These are phyloP conservation scores for Nyssa sinensis DNA, from an alignment of 148 eudicot species.

Conservation along the genomic window DNA sequence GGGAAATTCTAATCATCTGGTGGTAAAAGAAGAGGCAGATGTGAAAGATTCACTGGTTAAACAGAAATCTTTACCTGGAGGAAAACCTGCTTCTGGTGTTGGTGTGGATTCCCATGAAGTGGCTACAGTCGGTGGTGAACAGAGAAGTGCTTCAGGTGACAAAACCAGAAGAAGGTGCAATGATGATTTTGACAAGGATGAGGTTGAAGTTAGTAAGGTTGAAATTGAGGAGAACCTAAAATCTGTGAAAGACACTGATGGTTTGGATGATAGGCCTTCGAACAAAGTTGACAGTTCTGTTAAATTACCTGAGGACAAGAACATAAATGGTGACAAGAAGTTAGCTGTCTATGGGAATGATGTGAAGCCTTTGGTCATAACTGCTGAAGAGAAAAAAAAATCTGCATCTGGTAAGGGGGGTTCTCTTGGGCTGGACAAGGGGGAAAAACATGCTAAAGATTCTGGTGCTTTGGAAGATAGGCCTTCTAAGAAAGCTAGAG, in stretches of 20 bases:
- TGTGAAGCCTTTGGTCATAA: slow-evolving; percentile 6
- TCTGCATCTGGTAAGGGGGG: slow-evolving; percentile 12
- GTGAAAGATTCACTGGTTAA: slow-evolving; percentile 14
- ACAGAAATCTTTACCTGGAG: neutral
- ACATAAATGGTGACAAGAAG: neutral
- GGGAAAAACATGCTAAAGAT: slow-evolving; percentile 20
- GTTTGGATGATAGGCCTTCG: slow-evolving; percentile 24
- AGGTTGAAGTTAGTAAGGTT: slow-evolving; percentile 1
- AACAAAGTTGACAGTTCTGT: slow-evolving; percentile 33
- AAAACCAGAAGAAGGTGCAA: slow-evolving; percentile 2
- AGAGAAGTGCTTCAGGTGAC: slow-evolving; percentile 1
- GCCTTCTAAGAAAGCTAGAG: slow-evolving; percentile 32
- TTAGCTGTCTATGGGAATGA: neutral
- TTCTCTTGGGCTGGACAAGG: slow-evolving; percentile 11
- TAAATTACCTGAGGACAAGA: slow-evolving; percentile 7
- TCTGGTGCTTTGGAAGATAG: slow-evolving; percentile 23
- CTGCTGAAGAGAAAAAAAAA: slow-evolving; percentile 9
- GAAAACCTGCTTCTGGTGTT: slow-evolving; percentile 12
- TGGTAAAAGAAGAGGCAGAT: slow-evolving; percentile 14
- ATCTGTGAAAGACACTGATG: slow-evolving; percentile 21
- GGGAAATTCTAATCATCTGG: slow-evolving; percentile 5
- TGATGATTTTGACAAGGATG: slow-evolving; percentile 4
- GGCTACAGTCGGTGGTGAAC: slow-evolving; percentile 3
- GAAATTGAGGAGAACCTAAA: slow-evolving; percentile 16
- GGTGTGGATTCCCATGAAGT: neutral